Conservation (phyloP, 192 early-diverging fungal species). For the Gryganskiella cystojenkinii region DNA sequence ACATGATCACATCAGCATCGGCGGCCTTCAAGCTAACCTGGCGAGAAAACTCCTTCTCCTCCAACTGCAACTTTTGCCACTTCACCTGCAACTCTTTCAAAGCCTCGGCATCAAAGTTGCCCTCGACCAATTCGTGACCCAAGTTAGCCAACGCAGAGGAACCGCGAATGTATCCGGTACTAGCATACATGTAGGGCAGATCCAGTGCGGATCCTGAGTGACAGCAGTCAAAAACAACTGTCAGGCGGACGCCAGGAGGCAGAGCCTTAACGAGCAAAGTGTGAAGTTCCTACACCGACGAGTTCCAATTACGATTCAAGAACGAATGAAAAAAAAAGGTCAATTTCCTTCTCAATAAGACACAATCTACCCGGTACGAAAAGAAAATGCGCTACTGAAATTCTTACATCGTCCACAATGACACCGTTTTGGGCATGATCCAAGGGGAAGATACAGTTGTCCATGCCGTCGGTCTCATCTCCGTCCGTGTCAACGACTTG, state of each 20-base stretch:
- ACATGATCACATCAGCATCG: conserved; percentile 72
- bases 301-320: no score
- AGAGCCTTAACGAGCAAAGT: conserved; percentile 45
- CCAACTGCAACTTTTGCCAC: conserved; percentile 16
- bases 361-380: not conserved
- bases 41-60: conserved; percentile 38
- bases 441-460: conserved; percentile 55
- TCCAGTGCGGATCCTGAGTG: conserved; percentile 79
- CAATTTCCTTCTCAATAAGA: not conserved
- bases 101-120: conserved; percentile 37
- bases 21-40: conserved; percentile 40
- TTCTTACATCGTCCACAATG: conserved; percentile 53
- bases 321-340: no score
- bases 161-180: conserved; percentile 55
- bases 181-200: conserved; percentile 72
- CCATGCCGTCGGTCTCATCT: conserved; percentile 49
- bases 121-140: conserved; percentile 40
- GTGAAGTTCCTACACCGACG: conserved; percentile 55
- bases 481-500: conserved; percentile 48
- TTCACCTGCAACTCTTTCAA: conserved; percentile 40
- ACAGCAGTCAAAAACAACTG: conserved; percentile 78
- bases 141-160: conserved; percentile 23
- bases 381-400: not conserved
- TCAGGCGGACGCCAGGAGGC: conserved; percentile 72
- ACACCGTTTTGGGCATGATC: conserved; percentile 47